These are phyloP conservation scores for Penicillium sp. DNA, from an alignment of 2,329 filamentous ascomycete species.

Conservation along the genomic window DNA sequence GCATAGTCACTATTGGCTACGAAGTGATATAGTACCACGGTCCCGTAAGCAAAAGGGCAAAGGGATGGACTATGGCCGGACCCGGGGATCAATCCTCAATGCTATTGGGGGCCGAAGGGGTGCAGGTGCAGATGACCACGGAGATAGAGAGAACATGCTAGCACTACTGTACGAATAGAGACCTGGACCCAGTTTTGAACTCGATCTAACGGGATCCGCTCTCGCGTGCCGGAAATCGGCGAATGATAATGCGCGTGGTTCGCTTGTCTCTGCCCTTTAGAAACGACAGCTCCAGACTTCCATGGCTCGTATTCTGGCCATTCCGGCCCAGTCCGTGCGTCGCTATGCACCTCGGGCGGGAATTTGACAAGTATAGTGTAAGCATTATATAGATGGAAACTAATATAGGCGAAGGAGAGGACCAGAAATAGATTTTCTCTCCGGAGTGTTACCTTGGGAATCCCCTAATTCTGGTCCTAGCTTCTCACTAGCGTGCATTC, in stretches of 20 bases:
- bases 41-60: background rate
- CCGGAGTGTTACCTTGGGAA: constrained; percentile 2
- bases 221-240: constrained; percentile 1
- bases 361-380: constrained; percentile 5
- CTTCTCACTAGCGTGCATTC: background rate
- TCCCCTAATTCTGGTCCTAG: background rate
- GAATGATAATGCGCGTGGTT: constrained; percentile 13
- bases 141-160: too few relatives aligned
- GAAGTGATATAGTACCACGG: background rate
- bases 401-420: background rate
- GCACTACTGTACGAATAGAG: background rate
- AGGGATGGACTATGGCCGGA: background rate
- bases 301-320: constrained; percentile 20
- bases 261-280: constrained; percentile 20
- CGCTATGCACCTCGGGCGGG: constrained; percentile 10
- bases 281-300: constrained; percentile 4
- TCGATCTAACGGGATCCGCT: constrained; percentile 1
- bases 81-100: background rate
- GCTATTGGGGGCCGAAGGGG: background rate
- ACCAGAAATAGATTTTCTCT: constrained; percentile 8
- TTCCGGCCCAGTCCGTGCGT: constrained; percentile 21
- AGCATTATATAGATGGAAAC: too few relatives aligned
- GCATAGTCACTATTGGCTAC: background rate
- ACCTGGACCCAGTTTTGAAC: background rate
- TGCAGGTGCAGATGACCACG: background rate